Evolutionary conservation across 139 green algal genomes (phyloP), one percentile per base, ranked within the genome.

Genomic region (Diplosphaera chodatii): DNA sequence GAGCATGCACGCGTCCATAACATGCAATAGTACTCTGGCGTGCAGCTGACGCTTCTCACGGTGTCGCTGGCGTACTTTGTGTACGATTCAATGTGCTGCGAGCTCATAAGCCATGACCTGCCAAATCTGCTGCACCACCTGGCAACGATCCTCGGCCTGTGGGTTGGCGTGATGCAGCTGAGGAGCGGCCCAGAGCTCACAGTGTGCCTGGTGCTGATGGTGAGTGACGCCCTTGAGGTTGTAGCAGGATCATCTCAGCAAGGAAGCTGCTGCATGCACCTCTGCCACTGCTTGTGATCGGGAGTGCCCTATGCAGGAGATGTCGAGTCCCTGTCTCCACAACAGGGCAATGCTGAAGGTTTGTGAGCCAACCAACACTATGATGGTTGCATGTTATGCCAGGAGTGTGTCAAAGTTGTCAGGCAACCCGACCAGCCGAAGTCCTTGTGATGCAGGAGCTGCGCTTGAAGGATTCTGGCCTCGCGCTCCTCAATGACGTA

Each of bases 261-360:
- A n/a, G n/a, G n/a, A n/a, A n/a, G n/a, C n/a, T n/a, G n/a, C n/a
- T n/a, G n/a, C n/a, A n/a, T n/a, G n/a, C n/a, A n/a, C n/a, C n/a
- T n/a, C n/a, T n/a, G n/a, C n/a, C n/a, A n/a, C n/a, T n/a, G n/a
- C n/a, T n/a, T n/a, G n/a, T n/a, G n/a, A n/a, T n/a, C n/a, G n/a
- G n/a, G n/a, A n/a, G n/a, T n/a, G n/a, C n/a, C n/a, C n/a, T n/a
- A n/a, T 25, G 48, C 48, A 59, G 48, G 48, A 83, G 73, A 55
- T 75, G 28, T 80, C 77, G 4, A 79, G 66, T 55, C 77, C 77
- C 4, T 77, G 70, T n/a, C 79, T 83, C 73, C 77, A 83, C 73
- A 32, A 37, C 21, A 41, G 74, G 8, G 40, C 63, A 22, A 56
- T 81, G 22, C 21, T 83, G 30, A 64, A 37, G 29, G 64, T 68